These are phyloP conservation scores for Rhodotorula sp. DNA, from an alignment of 1,284 basidiomycete genomes.

Conservation along the genomic window DNA sequence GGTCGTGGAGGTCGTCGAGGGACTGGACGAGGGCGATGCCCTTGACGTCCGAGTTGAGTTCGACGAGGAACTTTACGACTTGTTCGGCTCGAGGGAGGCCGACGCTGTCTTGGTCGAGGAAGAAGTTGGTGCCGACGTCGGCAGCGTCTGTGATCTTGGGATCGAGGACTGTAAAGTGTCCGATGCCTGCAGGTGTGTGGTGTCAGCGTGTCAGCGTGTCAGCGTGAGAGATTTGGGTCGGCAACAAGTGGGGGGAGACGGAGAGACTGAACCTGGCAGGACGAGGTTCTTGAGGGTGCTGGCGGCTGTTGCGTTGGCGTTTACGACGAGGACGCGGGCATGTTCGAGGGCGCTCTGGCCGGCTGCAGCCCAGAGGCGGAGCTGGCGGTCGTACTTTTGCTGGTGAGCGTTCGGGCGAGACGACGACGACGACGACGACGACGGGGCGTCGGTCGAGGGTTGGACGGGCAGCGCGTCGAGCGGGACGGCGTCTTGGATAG, in stretches of 20 bases:
- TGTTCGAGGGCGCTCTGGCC: constrained; percentile 90
- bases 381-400: constrained; percentile 84
- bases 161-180: constrained; percentile 85
- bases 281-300: constrained; percentile 92
- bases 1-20: constrained; percentile 29
- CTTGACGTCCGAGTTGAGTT: constrained; percentile 84
- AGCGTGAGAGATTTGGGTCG: background rate
- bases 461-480: background rate
- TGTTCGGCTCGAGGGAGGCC: constrained; percentile 77
- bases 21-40: constrained; percentile 62
- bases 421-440: background rate
- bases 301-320: constrained; percentile 73
- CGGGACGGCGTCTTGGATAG: constrained; percentile 27
- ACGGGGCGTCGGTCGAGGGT: background rate
- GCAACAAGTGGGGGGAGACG: background rate
- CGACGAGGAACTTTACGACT: constrained; percentile 70
- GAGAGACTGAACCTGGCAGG: constrained; percentile 62
- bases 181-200: constrained; percentile 58
- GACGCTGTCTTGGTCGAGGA: constrained; percentile 73
- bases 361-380: constrained; percentile 89
- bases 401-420: constrained; percentile 73
- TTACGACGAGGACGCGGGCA: constrained; percentile 75
- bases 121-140: constrained; percentile 95
- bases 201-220: background rate
- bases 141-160: constrained; percentile 59